Evolutionary conservation across 495 filamentous ascomycete species (phyloP), one percentile per base, ranked within the genome.

Genomic region (Pyronema domesticum): DNA sequence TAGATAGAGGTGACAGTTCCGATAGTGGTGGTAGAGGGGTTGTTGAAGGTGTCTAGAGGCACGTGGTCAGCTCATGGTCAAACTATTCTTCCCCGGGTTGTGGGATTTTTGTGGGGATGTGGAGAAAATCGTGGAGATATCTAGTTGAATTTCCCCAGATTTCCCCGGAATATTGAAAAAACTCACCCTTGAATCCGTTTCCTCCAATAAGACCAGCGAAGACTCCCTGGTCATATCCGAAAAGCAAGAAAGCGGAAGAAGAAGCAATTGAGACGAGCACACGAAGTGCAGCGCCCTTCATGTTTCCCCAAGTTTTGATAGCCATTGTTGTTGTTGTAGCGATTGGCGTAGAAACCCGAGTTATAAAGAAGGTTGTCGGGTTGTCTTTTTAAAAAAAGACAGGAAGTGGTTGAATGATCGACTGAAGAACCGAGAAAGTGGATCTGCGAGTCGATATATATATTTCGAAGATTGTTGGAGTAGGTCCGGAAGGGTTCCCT

Each of bases 41-140:
- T 51, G 23, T 58, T 50, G 42, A 61, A 74, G 73, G 63, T 74
- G 73, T 18, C 74, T 53, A 4, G 13, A 36, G 23, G 13, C 11
- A 19, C 23, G 45, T 47, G 14, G 23, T 76, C 39, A 76, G 69
- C 47, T 79, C 72, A 13, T 71, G 72, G 0, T 76, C 75, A 35
- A 77, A 64, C 53, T 79, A 78, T 58, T 79, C 78, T 0, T 73
- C 68, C 30, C 72, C 72, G 14, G 75, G 73, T 33, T 77, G 72
- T 14, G 74, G 74, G 11, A 74, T 72, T 56, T 70, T 55, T 57
- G 6, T 54, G 42, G n/a, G 50, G 55, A 53, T 63, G 54, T 23
- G 23, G 13, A 19, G 45, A 19, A 19, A 19, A 47, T 47, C 39
- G 11, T 13, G 11, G 15, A 42, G 39, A 30, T 30, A 30, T 30